Evolutionary conservation across 108 stramenopile genomes (phyloP).

Genomic region (Poteriospumella lacustris): DNA sequence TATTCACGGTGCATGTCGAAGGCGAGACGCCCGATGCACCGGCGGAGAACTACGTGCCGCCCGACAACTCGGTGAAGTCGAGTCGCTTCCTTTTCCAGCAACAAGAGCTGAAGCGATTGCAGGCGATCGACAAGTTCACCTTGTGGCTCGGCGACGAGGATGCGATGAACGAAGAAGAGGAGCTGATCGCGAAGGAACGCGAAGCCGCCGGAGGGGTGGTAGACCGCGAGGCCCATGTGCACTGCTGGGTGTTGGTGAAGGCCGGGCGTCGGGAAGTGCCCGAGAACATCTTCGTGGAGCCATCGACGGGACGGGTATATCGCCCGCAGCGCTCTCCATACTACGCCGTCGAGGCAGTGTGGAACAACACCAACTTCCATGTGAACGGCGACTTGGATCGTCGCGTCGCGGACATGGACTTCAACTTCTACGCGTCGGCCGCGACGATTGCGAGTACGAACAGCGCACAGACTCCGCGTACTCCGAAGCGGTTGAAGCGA

Average conservation of each 20-base stretch:
- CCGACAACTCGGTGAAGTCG: neutral
- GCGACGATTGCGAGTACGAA: too few relatives aligned
- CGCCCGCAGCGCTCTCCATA: constrained; percentile 50
- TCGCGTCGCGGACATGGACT: too few relatives aligned
- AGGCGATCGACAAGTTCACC: neutral
- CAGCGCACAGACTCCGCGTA: too few relatives aligned
- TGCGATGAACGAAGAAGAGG: constrained; percentile 10
- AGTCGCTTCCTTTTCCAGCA: neutral
- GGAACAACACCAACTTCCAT: constrained; percentile 67
- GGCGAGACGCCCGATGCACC: neutral
- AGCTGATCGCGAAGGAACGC: too few relatives aligned
- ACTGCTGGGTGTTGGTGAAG: constrained; percentile 68
- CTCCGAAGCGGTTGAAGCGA: too few relatives aligned
- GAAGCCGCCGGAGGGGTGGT: too few relatives aligned
- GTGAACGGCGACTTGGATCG: constrained; percentile 49
- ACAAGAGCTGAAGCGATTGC: neutral
- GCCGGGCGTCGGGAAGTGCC: constrained; percentile 49
- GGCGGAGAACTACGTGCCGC: constrained; percentile 15
- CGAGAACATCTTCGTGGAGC: constrained; percentile 58
- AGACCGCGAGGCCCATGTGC: constrained; percentile 49
- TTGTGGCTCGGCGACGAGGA: constrained; percentile 3
- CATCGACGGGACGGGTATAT: constrained; percentile 62
- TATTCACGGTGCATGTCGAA: too few relatives aligned
- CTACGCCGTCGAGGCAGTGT: constrained; percentile 53
- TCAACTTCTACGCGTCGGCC: too few relatives aligned